Evolutionary conservation across 2,329 filamentous ascomycete genomes (phyloP).

Genomic region (Diaporthe citrichinensis): DNA sequence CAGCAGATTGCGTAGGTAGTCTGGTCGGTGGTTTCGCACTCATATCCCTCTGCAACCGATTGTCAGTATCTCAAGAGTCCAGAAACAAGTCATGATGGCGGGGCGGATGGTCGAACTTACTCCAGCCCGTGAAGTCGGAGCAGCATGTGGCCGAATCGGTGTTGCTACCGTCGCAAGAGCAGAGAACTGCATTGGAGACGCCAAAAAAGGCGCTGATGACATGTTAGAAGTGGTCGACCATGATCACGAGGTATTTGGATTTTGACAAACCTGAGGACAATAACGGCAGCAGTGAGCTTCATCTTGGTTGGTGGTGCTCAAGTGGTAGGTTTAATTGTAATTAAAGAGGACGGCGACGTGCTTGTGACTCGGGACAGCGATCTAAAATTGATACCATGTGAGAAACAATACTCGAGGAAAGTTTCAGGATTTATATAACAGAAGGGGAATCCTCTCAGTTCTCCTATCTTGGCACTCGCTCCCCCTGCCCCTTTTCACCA

Average conservation of each 20-base stretch:
- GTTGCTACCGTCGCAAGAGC: conserved; percentile 13
- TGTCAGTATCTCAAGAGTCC: neutral
- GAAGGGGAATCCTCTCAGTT: neutral
- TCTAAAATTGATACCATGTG: too few species aligned
- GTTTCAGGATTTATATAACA: neutral
- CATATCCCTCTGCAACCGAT: neutral
- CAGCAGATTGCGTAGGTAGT: conserved; percentile 8
- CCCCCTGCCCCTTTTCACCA: conserved; percentile 9
- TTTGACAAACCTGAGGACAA: neutral
- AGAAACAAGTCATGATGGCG: neutral
- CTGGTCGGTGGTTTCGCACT: neutral
- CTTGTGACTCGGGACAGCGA: neutral
- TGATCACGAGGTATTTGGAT: neutral
- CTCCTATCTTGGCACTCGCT: neutral
- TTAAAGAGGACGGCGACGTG: neutral
- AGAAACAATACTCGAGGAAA: neutral
- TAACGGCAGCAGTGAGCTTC: conserved; percentile 3
- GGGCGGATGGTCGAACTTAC: neutral
- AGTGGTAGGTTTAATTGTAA: neutral
- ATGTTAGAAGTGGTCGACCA: neutral
- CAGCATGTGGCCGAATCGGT: conserved; percentile 13
- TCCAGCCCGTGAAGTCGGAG: neutral
- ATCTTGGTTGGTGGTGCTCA: neutral
- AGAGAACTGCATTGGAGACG: conserved; percentile 15
- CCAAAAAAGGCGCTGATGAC: conserved; percentile 5